Base-by-base conservation (phyloP, 192 early-diverging fungal genomes). In the Coemansia sp. region DNA sequence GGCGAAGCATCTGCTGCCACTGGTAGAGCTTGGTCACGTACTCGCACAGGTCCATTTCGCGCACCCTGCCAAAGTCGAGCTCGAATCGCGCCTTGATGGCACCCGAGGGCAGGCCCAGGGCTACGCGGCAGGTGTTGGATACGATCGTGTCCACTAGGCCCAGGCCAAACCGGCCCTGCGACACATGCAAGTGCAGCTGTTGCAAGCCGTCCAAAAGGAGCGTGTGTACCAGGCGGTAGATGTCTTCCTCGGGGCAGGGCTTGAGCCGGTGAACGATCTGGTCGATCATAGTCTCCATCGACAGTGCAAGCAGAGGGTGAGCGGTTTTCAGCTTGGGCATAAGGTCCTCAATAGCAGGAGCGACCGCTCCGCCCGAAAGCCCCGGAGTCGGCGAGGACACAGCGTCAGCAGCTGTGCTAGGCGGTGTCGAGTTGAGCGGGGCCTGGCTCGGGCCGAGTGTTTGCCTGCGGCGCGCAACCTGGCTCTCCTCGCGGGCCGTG, bases 221-320 rank as follows among this genome's bases (percentile, higher is more conserved):
- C 6, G 95, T 95, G 20, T 93, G 91, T 62, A 97, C 93, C 59
- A 98, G 76, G 13, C 98, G 86, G 64, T 99, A 98, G 60, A 98
- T 97, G 62, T 99, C 98, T 72, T 99, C 96, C 72, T 98, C 95
- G 1, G 94, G 88, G 9, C 90, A 89, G 3, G 95, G 95, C 73
- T 98, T 98, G 52, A 99, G 79, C 5, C 93, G 85, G 63, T 91
- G 87, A 42, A 93, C 88, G n/a, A 99, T 94, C 78, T 98, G 95
- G 71, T 99, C 95, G 6, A 95, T 90, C 94, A 99, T 98, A 1
- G 92, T 94, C 83, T 99, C 96, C 91, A 99, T 96, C 13, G 96
- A 93, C 42, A 98, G 73, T 2, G 94, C 91, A 33, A 98, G 83
- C 43, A 98, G 85, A 23, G 98, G 95, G 69, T 91, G 96, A 0